These are phyloP conservation scores for Suillus plorans DNA, from an alignment of 768 basidiomycete species.

Conservation along the genomic window DNA sequence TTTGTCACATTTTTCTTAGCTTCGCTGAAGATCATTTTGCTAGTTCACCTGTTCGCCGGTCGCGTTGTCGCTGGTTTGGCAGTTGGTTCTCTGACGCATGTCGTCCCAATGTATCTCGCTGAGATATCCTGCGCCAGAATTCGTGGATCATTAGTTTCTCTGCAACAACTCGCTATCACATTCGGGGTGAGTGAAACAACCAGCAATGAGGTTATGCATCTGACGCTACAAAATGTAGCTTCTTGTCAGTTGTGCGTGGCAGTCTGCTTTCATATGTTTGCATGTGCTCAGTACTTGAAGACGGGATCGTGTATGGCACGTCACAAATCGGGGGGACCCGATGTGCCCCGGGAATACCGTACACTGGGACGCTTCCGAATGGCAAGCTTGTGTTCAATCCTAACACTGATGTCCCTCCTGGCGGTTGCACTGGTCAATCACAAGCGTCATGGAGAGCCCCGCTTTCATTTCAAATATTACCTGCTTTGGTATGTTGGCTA, in stretches of 20 bases:
- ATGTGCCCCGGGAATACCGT: constrained; percentile 28
- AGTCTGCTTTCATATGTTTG: background rate
- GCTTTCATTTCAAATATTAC: constrained; percentile 37
- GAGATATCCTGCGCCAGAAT: constrained; percentile 40
- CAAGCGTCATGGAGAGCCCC: constrained; percentile 37
- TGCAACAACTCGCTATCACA: constrained; percentile 37
- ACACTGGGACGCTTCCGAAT: constrained; percentile 30
- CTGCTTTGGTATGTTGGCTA: constrained; percentile 32
- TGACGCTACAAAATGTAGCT: constrained; percentile 18
- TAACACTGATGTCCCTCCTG: constrained; percentile 27
- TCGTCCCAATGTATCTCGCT: constrained; percentile 35
- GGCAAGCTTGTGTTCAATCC: constrained; percentile 31
- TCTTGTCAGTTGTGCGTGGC: constrained; percentile 29
- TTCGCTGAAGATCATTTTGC: background rate
- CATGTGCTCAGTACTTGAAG: constrained; percentile 11
- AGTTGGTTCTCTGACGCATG: constrained; percentile 22
- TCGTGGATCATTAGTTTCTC: constrained; percentile 36
- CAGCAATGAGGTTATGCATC: background rate
- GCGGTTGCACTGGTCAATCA: constrained; percentile 31
- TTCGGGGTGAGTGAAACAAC: constrained; percentile 28
- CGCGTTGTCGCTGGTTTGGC: constrained; percentile 23
- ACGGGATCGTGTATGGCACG: constrained; percentile 34
- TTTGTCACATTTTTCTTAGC: background rate
- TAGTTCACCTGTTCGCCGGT: constrained; percentile 29
- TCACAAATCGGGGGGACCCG: constrained; percentile 34